Evolutionary conservation across 139 green algal genomes (phyloP).

Genomic region (Chlorella sp.): DNA sequence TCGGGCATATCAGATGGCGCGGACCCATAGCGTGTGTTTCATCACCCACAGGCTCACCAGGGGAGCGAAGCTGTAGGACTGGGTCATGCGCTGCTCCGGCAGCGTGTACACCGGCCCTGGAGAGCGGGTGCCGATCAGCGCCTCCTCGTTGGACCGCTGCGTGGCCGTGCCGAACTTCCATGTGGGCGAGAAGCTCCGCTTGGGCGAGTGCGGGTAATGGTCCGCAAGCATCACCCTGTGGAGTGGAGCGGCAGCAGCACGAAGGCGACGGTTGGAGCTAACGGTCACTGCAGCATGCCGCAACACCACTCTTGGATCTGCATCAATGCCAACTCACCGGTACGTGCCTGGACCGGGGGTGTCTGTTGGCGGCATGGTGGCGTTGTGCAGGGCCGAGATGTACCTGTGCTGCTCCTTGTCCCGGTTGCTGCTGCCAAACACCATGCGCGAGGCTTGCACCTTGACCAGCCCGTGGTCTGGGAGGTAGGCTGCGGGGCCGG

Average conservation of each 20-base stretch:
- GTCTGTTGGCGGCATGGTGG: background rate
- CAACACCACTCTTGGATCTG: background rate
- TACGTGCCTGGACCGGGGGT: background rate
- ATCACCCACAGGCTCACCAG: background rate
- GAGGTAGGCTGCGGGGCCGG: background rate
- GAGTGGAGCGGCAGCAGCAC: background rate
- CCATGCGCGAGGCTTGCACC: background rate
- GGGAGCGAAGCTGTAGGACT: constrained; percentile 1
- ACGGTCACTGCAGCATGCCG: background rate
- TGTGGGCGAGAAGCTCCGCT: background rate
- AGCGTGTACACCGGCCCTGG: constrained; percentile 1
- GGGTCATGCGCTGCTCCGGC: background rate
- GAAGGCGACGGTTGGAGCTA: background rate
- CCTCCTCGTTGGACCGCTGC: background rate
- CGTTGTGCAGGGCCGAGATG: background rate
- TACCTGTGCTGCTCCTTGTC: background rate
- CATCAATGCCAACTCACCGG: background rate
- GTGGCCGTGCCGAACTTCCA: background rate
- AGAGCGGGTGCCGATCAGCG: background rate
- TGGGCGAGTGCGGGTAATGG: constrained; percentile 1
- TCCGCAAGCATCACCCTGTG: background rate
- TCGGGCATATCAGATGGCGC: no score
- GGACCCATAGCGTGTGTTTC: background rate
- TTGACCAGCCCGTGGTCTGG: background rate
- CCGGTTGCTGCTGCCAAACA: background rate